Conservation (phyloP, 805 yeast species). For the Jamesozyma jinghongensis region DNA sequence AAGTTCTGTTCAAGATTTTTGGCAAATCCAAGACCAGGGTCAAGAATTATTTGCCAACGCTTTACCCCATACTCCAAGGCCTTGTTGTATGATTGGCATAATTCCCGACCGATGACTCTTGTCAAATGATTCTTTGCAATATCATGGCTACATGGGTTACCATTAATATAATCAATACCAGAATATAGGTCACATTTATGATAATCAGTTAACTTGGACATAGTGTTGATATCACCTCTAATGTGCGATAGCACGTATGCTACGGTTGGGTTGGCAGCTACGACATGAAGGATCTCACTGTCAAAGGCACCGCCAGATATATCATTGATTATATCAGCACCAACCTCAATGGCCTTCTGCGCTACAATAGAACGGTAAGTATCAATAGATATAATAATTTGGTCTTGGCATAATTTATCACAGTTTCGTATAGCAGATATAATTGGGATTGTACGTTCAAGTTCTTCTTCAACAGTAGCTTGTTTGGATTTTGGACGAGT, state of each 20-base stretch:
- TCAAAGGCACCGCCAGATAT: slow-evolving; percentile 76
- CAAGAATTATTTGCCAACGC: slow-evolving; percentile 86
- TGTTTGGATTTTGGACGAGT: slow-evolving; percentile 78
- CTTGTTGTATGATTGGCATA: slow-evolving; percentile 42
- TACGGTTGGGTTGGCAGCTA: slow-evolving; percentile 54
- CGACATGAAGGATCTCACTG: slow-evolving; percentile 51
- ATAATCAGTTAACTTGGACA: slow-evolving; percentile 55
- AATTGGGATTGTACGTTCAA: slow-evolving; percentile 60
- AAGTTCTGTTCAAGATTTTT: slow-evolving; percentile 66
- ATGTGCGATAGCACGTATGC: slow-evolving; percentile 80
- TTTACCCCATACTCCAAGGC: slow-evolving; percentile 58
- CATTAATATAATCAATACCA: slow-evolving; percentile 14
- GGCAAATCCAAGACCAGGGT: slow-evolving; percentile 98
- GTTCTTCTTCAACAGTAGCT: slow-evolving; percentile 56
- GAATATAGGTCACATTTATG: slow-evolving; percentile 19
- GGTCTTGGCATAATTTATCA: slow-evolving; percentile 29
- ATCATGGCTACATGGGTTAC: background rate
- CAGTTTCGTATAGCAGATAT: slow-evolving; percentile 49
- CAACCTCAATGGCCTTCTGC: slow-evolving; percentile 51
- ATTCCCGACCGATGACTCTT: slow-evolving; percentile 56
- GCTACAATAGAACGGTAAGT: slow-evolving; percentile 80
- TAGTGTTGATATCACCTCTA: slow-evolving; percentile 70
- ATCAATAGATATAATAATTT: slow-evolving; percentile 67
- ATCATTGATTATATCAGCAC: slow-evolving; percentile 90
- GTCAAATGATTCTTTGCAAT: slow-evolving; percentile 30